Evolutionary conservation across 176 grass and related monocot genomes (phyloP), one percentile per base, ranked within the genome.

Genomic region (Tuctoria greenei): DNA sequence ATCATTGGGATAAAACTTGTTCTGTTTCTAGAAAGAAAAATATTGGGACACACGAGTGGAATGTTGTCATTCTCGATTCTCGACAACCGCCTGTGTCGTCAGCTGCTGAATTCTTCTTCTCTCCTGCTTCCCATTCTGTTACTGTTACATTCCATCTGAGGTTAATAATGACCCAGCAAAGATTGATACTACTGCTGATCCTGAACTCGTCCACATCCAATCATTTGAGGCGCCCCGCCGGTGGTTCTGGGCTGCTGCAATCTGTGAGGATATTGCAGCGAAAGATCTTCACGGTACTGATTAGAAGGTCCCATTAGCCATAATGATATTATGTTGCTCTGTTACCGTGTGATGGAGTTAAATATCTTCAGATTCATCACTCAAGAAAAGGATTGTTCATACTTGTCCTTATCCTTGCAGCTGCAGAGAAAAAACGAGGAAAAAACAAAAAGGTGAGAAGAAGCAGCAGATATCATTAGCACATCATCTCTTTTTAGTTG

Each of bases 371-470:
- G 1, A 43, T 43, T 43, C 42, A 2, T 43, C 26, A 23, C 51
- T 69, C 26, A 18, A 25, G 15, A 36, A 20, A 61, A 9, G 23
- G 14, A 11, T 4, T 61, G 7, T 24, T 49, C 34, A 20, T 57
- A 40, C 10, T 72, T 57, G 7, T 8, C 38, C 16, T 18, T 52
- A 44, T 55, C 51, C 10, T 17, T 6, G 3, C 50, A 51, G 51
- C 47, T 1, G 47, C 17, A 20, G 47, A 18, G 23, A 50, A 72
- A 45, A 61, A 61, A 62, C 12, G n/a, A 40, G 15, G 41, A 73
- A 66, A 80, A 74, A 79, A 73, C 61, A 67, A 74, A 80, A 79
- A 67, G 76, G 46, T 62, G 17, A 51, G 47, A 51, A 51, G 6
- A 41, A 67, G 63, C 25, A 38, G 26, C 69, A 41, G 17, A 74